Conservation (phyloP, 495 filamentous ascomycete species). For the Filosporella fistucella region DNA sequence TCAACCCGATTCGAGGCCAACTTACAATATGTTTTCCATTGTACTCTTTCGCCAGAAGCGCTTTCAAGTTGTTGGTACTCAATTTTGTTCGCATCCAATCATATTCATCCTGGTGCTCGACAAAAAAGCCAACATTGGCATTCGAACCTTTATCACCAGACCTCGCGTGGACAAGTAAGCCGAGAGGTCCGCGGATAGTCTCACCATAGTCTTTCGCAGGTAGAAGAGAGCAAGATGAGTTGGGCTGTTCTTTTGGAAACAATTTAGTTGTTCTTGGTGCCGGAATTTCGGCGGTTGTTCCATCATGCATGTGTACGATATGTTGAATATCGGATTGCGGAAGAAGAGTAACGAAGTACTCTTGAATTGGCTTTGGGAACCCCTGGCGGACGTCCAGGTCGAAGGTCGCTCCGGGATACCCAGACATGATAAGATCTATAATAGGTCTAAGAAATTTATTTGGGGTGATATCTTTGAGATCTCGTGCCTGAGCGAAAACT, state of each 20-base stretch:
- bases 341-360: conserved; percentile 32
- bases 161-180: conserved; percentile 32
- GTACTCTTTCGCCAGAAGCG: conserved; percentile 32
- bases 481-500: conserved; percentile 37
- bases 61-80: conserved; percentile 29
- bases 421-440: conserved; percentile 32
- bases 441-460: conserved; percentile 33
- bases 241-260: conserved; percentile 18
- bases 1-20: conserved; percentile 11
- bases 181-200: conserved; percentile 27
- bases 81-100: conserved; percentile 45
- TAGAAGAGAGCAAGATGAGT: background rate
- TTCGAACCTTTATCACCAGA: conserved; percentile 52
- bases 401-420: conserved; percentile 34
- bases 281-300: conserved; percentile 20
- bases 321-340: conserved; percentile 28
- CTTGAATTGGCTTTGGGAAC: conserved; percentile 27
- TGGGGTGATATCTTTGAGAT: conserved; percentile 16
- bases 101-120: conserved; percentile 43
- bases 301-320: conserved; percentile 25
- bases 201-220: conserved; percentile 15
- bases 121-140: conserved; percentile 50
- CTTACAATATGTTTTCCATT: conserved; percentile 43
- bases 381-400: conserved; percentile 30
- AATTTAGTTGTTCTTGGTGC: conserved; percentile 21